Evolutionary conservation across 2,329 filamentous ascomycete species (phyloP).

Genomic region (Tolypocladium ophioglossoides): DNA sequence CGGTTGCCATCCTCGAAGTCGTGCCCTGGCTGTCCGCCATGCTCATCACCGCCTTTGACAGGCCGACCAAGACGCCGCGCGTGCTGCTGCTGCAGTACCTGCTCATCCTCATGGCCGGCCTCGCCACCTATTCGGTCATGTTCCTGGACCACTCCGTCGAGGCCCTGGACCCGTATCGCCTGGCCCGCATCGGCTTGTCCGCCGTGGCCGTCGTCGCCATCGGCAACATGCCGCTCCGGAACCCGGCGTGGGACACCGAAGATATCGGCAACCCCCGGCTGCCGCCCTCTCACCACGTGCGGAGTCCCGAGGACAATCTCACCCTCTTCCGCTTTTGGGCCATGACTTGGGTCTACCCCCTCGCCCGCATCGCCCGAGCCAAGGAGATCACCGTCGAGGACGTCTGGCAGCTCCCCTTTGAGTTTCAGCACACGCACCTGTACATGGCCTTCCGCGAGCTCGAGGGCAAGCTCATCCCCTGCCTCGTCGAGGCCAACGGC

Average conservation of each 20-base stretch:
- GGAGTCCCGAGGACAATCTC: slow-evolving; percentile 68
- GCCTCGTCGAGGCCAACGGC: slow-evolving; percentile 66
- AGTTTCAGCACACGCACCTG: slow-evolving; percentile 70
- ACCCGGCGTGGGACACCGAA: slow-evolving; percentile 20
- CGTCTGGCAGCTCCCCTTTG: slow-evolving; percentile 69
- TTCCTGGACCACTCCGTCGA: slow-evolving; percentile 15
- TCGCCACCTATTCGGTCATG: slow-evolving; percentile 18
- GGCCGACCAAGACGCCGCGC: slow-evolving; percentile 31
- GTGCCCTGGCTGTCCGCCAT: slow-evolving; percentile 27
- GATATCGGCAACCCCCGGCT: slow-evolving; percentile 18
- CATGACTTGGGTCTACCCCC: slow-evolving; percentile 69
- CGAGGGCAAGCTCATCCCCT: slow-evolving; percentile 57
- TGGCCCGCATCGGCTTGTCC: slow-evolving; percentile 12
- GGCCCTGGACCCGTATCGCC: slow-evolving; percentile 11
- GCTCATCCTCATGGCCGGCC: slow-evolving; percentile 19
- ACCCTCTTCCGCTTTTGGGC: slow-evolving; percentile 76
- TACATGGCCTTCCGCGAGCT: slow-evolving; percentile 67
- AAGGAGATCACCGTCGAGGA: slow-evolving; percentile 66
- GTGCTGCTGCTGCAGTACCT: slow-evolving; percentile 28
- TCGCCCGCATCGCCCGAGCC: slow-evolving; percentile 54
- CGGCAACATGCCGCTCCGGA: slow-evolving; percentile 24
- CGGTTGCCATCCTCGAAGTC: slow-evolving; percentile 20
- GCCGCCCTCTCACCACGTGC: slow-evolving; percentile 30
- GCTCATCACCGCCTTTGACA: slow-evolving; percentile 25
- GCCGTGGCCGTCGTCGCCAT: slow-evolving; percentile 19